Percentiles rank a stretch among this genome's conserved stretches.
phyloP scores from a whole-genome alignment of 2,329 filamentous ascomycete species.

The Trichoderma sp. region DNA sequence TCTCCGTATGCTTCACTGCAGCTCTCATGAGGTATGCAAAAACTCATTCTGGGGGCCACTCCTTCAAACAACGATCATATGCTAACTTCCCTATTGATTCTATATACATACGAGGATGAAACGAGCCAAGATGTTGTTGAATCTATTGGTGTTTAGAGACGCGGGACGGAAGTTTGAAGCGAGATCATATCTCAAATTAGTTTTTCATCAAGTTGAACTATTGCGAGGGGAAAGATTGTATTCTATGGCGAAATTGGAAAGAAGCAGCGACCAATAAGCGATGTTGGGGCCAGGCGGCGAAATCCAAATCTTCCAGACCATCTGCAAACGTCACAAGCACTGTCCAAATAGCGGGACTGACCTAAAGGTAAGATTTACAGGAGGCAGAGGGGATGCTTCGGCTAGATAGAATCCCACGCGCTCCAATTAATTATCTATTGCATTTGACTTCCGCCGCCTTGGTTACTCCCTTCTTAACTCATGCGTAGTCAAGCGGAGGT shows the following conservation, averaged over 20 bases:
- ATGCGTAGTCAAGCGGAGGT: no score
- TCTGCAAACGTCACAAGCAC: no score
- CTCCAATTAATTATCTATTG: no score
- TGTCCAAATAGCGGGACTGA: no score
- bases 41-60: background rate
- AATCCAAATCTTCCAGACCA: no score
- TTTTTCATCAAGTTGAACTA: background rate
- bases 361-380: no score
- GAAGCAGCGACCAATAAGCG: no score
- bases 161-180: background rate
- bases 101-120: background rate
- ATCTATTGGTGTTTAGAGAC: background rate
- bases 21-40: background rate
- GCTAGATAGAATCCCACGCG: no score
- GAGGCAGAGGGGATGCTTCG: no score
- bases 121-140: background rate
- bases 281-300: no score
- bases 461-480: background rate
- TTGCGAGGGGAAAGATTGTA: background rate
- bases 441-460: background rate
- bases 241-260: no score
- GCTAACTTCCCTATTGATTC: background rate
- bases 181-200: background rate
- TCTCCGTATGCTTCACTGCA: background rate
- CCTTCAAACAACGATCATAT: background rate